Evolutionary conservation across 176 grass and related monocot genomes (phyloP).

Genomic region (Rhipidocladum racemiflorum): DNA sequence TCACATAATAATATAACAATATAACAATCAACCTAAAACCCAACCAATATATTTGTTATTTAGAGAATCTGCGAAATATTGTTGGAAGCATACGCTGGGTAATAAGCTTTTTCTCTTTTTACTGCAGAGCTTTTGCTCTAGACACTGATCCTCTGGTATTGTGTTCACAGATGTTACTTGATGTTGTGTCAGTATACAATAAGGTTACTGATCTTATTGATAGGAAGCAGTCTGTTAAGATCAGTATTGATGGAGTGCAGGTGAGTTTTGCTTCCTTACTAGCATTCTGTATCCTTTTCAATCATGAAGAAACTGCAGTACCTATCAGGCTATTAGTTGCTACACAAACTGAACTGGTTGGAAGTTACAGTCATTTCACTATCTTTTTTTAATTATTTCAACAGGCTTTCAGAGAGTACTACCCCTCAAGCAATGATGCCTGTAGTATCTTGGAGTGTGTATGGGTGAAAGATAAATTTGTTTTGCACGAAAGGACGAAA

Average conservation of each 20-base stretch:
- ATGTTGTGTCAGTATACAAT: conserved; percentile 73
- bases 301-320: background rate
- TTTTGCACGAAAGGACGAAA: conserved; percentile 53
- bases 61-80: background rate
- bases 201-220: conserved; percentile 69
- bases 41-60: background rate
- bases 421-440: conserved; percentile 36
- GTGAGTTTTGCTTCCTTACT: conserved; percentile 39
- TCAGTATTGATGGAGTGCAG: conserved; percentile 67
- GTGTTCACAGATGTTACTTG: conserved; percentile 64
- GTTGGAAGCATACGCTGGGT: conserved; percentile 18
- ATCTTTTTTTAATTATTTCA: background rate
- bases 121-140: conserved; percentile 8
- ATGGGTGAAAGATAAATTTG: conserved; percentile 73
- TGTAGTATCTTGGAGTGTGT: conserved; percentile 42
- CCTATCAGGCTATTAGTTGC: conserved; percentile 5
- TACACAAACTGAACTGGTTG: background rate
- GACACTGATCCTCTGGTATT: conserved; percentile 8
- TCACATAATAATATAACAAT: background rate
- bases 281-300: background rate
- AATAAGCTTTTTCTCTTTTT: conserved; percentile 17
- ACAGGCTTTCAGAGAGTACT: conserved; percentile 72
- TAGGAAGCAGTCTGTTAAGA: conserved; percentile 74
- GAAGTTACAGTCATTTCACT: too few relatives aligned
- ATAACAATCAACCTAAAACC: background rate